Conservation (phyloP, 345 rosid species). For the Garcia nutans region DNA sequence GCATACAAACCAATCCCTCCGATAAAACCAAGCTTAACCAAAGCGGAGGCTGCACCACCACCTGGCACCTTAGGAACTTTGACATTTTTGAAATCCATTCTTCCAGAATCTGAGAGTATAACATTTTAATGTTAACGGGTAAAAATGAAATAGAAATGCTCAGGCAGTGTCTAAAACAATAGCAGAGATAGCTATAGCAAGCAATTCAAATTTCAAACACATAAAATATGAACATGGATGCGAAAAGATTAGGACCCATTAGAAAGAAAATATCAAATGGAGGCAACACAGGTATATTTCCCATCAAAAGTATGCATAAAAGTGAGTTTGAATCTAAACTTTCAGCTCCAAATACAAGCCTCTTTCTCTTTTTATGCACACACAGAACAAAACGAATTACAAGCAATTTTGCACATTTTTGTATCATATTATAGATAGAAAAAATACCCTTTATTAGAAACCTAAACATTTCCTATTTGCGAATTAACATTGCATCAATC, state of each 20-base stretch:
- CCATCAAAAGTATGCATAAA: neutral
- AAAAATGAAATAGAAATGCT: neutral
- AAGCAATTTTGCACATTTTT: neutral
- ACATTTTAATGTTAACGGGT: neutral
- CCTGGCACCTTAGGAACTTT: conserved; percentile 85
- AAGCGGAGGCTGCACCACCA: conserved; percentile 55
- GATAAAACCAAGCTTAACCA: conserved; percentile 65
- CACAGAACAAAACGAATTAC: neutral
- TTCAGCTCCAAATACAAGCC: neutral
- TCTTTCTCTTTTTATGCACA: neutral
- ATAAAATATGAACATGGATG: neutral
- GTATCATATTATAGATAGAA: neutral
- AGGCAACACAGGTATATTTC: neutral
- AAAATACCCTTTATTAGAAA: neutral
- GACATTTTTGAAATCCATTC: conserved; percentile 54
- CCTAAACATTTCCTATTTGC: neutral
- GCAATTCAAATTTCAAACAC: neutral
- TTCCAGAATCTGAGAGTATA: conserved; percentile 1
- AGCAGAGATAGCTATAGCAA: neutral
- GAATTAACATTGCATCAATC: neutral
- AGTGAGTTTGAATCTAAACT: too few species aligned
- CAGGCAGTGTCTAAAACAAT: neutral
- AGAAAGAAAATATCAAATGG: neutral
- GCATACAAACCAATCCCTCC: conserved; percentile 78
- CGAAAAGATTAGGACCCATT: neutral